A percentile compares a stretch with the other conserved stretches of the same genome.
These are phyloP conservation scores for Penicillium sp. DNA, from an alignment of 2,329 filamentous ascomycete genomes.

Conservation along the genomic window DNA sequence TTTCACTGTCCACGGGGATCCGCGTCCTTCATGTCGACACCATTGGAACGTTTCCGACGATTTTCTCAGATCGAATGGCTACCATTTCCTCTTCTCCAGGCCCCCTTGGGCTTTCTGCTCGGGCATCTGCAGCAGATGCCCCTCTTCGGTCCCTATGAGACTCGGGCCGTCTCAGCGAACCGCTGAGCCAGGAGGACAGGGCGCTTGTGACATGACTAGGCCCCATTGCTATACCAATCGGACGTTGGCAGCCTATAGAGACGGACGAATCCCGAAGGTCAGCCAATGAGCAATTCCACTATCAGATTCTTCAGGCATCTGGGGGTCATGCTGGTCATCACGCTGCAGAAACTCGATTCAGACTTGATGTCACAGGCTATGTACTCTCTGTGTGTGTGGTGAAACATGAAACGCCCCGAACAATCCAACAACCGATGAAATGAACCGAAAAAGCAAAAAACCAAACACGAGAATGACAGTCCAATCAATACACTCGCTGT, in stretches of 20 bases:
- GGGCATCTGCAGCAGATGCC: conserved; percentile 10
- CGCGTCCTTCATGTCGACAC: conserved; percentile 6
- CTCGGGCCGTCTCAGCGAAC: conserved; percentile 29
- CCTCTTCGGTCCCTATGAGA: conserved; percentile 13
- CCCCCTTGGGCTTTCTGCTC: conserved; percentile 5
- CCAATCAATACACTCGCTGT: conserved; percentile 20
- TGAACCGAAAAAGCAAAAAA: conserved; percentile 19
- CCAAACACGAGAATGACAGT: conserved; percentile 15
- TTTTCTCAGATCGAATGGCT: conserved; percentile 7
- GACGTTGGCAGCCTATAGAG: conserved; percentile 22
- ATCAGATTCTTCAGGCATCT: conserved; percentile 21
- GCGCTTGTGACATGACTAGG: conserved; percentile 37
- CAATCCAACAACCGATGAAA: conserved; percentile 12
- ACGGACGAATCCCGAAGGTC: conserved; percentile 12
- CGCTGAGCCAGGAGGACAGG: conserved; percentile 30
- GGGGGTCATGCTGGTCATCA: conserved; percentile 14
- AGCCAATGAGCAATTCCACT: conserved; percentile 24
- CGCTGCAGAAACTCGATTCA: conserved; percentile 28
- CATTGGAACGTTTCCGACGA: conserved; percentile 1
- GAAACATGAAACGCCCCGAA: conserved; percentile 30
- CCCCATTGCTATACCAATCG: conserved; percentile 26
- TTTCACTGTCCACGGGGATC: conserved; percentile 11
- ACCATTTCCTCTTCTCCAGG: conserved; percentile 1
- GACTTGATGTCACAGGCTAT: conserved; percentile 28
- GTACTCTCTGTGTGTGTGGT: conserved; percentile 14